Evolutionary conservation across 345 rosid species (phyloP).

Genomic region (Murraya koenigii): DNA sequence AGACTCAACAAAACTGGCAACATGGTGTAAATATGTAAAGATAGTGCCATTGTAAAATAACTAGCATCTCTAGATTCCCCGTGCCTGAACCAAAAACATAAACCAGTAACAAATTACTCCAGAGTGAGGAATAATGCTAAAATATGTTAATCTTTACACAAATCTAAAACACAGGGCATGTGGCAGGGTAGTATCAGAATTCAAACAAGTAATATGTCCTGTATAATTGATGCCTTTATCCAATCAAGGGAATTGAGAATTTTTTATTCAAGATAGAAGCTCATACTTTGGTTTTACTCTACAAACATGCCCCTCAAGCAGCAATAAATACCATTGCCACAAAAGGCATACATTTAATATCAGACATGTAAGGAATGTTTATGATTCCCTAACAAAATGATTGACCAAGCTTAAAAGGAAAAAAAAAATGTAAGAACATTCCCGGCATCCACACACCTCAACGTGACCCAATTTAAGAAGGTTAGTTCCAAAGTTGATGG

Average conservation of each 20-base stretch:
- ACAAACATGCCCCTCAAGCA: background rate
- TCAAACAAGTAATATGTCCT: background rate
- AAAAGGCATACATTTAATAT: background rate
- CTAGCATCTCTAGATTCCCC: background rate
- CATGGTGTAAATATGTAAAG: constrained; percentile 5
- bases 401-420: too few species aligned
- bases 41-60: background rate
- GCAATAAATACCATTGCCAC: background rate
- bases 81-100: background rate
- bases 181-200: background rate
- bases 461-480: constrained; percentile 96
- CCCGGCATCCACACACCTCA: constrained; percentile 47
- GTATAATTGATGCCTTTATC: background rate
- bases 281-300: background rate
- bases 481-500: constrained; percentile 98
- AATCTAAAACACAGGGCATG: background rate
- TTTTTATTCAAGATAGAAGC: background rate
- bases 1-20: constrained; percentile 16
- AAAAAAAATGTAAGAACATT: background rate
- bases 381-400: background rate
- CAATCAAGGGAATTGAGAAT: background rate
- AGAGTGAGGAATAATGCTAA: background rate
- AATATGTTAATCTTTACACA: background rate
- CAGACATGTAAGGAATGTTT: background rate
- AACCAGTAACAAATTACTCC: background rate